A percentile compares a stretch with the other conserved stretches of the same genome.
Conservation (phyloP, 2,329 filamentous ascomycete species). For the Phyllosticta capitalensis region DNA sequence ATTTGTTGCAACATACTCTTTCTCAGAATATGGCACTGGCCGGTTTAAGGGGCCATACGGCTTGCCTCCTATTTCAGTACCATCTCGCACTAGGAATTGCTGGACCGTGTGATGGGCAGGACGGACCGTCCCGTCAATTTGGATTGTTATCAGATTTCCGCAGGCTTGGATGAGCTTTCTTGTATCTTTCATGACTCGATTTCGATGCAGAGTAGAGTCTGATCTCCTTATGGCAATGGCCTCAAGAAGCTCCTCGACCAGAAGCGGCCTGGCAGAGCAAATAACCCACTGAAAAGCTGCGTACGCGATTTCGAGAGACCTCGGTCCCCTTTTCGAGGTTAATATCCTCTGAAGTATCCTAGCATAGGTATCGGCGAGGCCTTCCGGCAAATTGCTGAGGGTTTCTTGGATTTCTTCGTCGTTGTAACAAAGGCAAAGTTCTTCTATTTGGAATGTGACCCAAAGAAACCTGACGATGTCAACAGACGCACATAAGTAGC, state of each 20-base stretch:
- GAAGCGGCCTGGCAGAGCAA: slow-evolving; percentile 14
- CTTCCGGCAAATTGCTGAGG: slow-evolving; percentile 18
- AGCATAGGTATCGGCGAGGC: slow-evolving; percentile 19
- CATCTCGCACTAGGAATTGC: slow-evolving; percentile 12
- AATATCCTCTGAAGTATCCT: slow-evolving; percentile 13
- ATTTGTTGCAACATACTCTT: not conserved
- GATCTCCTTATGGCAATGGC: slow-evolving; percentile 12
- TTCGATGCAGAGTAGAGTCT: slow-evolving; percentile 11
- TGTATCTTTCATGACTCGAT: slow-evolving; percentile 8
- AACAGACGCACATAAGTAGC: not conserved
- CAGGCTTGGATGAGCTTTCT: slow-evolving; percentile 11
- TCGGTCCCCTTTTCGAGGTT: not conserved
- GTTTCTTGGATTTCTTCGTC: slow-evolving; percentile 17
- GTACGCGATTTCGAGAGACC: slow-evolving; percentile 9
- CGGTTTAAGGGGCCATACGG: not conserved
- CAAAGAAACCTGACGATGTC: slow-evolving; percentile 24
- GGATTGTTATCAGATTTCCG: slow-evolving; percentile 13
- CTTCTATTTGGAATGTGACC: slow-evolving; percentile 22
- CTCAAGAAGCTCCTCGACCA: slow-evolving; percentile 17
- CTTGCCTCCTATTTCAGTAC: not conserved
- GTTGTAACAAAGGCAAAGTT: slow-evolving; percentile 19
- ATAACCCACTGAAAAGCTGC: slow-evolving; percentile 15
- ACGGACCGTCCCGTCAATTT: slow-evolving; percentile 9
- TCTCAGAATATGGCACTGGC: not conserved
- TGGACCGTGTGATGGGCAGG: slow-evolving; percentile 16